A percentile compares a stretch with the other conserved stretches of the same genome.
Evolutionary conservation across 805 yeast genomes (phyloP).

Genomic region (Spathaspora girioi): DNA sequence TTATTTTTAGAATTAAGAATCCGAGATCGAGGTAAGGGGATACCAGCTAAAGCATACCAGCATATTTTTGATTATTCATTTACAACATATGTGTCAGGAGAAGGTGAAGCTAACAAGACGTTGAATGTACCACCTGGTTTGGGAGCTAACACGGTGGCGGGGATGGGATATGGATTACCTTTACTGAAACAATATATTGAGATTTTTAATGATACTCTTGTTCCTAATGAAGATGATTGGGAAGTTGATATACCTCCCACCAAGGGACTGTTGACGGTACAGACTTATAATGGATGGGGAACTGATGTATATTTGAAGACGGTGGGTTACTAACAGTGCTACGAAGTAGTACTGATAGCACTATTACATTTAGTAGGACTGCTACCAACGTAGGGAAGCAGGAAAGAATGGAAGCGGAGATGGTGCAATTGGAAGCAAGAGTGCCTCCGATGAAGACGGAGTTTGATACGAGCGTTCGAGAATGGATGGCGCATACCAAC

Average conservation of each 20-base stretch:
- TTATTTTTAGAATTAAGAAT: conserved; percentile 66
- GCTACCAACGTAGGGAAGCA: too few species aligned
- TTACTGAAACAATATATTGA: conserved; percentile 53
- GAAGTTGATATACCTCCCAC: conserved; percentile 5
- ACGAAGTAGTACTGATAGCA: neutral
- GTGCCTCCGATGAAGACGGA: too few species aligned
- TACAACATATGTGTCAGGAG: conserved; percentile 65
- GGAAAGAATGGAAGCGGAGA: too few species aligned
- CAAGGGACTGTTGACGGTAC: conserved; percentile 41
- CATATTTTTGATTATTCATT: conserved; percentile 84
- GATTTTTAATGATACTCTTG: conserved; percentile 33
- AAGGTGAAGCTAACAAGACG: conserved; percentile 57
- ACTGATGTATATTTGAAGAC: conserved; percentile 43
- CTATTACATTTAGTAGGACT: too few species aligned
- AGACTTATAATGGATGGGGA: conserved; percentile 43
- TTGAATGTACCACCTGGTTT: conserved; percentile 69
- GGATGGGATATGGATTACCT: conserved; percentile 96
- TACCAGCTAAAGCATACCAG: conserved; percentile 58
- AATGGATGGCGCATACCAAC: too few species aligned
- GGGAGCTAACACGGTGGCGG: conserved; percentile 74
- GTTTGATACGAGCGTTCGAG: too few species aligned
- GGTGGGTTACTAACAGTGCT: conserved; percentile 18
- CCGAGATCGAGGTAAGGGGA: conserved; percentile 89
- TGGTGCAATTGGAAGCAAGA: too few species aligned
- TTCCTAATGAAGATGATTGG: conserved; percentile 8